Conservation (phyloP, 345 rosid species). For the Aegle marmelos region DNA sequence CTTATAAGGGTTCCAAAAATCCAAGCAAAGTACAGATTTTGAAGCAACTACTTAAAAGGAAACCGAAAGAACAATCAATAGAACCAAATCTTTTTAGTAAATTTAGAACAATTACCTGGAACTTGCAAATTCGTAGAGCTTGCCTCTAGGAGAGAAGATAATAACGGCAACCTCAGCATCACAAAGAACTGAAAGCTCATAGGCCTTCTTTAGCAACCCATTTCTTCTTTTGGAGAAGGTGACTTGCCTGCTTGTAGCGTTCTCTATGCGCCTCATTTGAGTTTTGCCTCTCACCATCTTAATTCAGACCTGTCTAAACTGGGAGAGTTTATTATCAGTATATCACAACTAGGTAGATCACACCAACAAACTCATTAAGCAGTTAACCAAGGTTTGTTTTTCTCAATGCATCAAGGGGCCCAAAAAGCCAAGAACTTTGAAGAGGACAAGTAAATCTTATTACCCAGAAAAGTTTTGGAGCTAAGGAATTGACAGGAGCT, state of each 20-base stretch:
- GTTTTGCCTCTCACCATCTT: conserved; percentile 78
- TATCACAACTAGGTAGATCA: background rate
- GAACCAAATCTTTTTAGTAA: no score
- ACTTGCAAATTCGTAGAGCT: conserved; percentile 63
- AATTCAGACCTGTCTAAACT: background rate
- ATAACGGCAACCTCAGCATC: conserved; percentile 75
- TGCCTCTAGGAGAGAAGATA: conserved; percentile 74
- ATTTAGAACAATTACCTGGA: conserved; percentile 36
- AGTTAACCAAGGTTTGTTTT: background rate
- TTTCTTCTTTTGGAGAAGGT: conserved; percentile 77
- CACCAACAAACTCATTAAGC: background rate
- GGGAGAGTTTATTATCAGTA: no score
- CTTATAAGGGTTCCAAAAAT: background rate
- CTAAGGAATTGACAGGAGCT: background rate
- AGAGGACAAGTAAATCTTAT: background rate
- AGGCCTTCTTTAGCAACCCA: conserved; percentile 73
- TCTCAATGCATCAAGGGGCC: background rate
- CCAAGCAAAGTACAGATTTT: background rate
- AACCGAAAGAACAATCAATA: background rate
- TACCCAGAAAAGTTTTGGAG: conserved; percentile 9
- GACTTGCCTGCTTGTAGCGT: conserved; percentile 77
- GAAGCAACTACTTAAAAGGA: background rate
- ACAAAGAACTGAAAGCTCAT: conserved; percentile 77
- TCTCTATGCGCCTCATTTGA: conserved; percentile 74
- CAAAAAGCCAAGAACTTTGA: background rate